phyloP scores from a whole-genome alignment of 1,139 yeast species.

The Geotrichum aggregatum region DNA sequence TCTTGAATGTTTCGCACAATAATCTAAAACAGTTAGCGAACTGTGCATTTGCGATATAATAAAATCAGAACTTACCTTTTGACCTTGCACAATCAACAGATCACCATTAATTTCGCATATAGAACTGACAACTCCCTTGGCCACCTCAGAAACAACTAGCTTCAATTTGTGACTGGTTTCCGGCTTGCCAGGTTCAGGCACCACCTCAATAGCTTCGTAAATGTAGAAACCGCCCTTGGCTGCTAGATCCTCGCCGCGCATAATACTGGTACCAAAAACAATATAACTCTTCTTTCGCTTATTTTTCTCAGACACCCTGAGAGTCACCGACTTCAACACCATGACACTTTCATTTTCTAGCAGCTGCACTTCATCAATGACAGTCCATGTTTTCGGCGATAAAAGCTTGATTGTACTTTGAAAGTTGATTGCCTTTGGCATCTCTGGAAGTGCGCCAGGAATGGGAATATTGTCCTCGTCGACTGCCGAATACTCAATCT shows the following conservation, averaged over 20 bases:
- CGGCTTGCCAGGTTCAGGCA: conserved; percentile 86
- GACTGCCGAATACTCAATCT: conserved; percentile 58
- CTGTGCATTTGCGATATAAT: not conserved
- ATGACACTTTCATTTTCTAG: conserved; percentile 65
- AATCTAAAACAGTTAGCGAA: conserved; percentile 20
- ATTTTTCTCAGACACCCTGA: conserved; percentile 51
- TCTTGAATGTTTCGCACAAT: conserved; percentile 78
- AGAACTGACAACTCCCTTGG: conserved; percentile 81
- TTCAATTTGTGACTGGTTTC: conserved; percentile 78
- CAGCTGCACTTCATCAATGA: conserved; percentile 65
- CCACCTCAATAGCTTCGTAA: conserved; percentile 73
- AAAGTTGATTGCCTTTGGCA: conserved; percentile 51
- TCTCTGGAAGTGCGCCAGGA: conserved; percentile 53
- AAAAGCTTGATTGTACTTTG: conserved; percentile 61
- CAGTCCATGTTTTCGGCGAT: conserved; percentile 72
- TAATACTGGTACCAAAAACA: conserved; percentile 72
- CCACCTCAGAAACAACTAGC: conserved; percentile 67
- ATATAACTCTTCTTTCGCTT: conserved; percentile 63
- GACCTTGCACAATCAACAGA: conserved; percentile 82
- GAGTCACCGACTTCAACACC: conserved; percentile 54
- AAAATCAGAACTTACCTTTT: conserved; percentile 44
- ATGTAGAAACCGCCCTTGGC: conserved; percentile 76
- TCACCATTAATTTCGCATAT: conserved; percentile 81
- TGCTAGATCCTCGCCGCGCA: conserved; percentile 77
- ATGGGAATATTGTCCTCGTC: conserved; percentile 73